Evolutionary conservation across 1,284 basidiomycete species (phyloP), one percentile per base, ranked within the genome.

Genomic region (Coriolopsis trogii): DNA sequence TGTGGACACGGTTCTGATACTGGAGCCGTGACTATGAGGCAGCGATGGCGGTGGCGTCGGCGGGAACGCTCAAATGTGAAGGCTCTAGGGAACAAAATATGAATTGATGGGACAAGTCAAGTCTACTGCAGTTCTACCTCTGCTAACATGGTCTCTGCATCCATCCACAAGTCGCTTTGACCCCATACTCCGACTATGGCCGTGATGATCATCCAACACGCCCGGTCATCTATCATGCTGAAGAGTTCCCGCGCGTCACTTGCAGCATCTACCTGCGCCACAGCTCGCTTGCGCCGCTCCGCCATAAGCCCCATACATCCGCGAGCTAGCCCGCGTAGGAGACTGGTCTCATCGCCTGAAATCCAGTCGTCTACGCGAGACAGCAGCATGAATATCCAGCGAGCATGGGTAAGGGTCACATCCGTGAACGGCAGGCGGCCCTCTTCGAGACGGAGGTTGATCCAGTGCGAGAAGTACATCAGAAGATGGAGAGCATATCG

Each of bases 131-230:
- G 30, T 28, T 55, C 54, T 26, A 55, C 41, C 44, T 56, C 53
- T 20, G 53, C 43, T 37, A 69, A 41, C 55, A 62, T 61, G 7
- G 20, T 73, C 60, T 87, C 85, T 9, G 88, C 87, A 65, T 95
- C 90, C 63, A 79, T 77, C 85, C 93, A 91, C 38, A 98, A 71
- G 68, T 98, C 95, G 49, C 73, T 77, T 71, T 98, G 95, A 18
- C 82, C 88, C 95, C 94, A 98, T 1, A 89, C 74, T 9, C 80
- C 84, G 20, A 81, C 79, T 25, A 98, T 74, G 3, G 84, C 82
- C 20, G 85, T 73, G 1, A 95, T 76, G 24, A 93, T 76, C 64
- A 96, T 80, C 95, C 95, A 97, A 60, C 91, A 93, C n/a, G 85
- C 81, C 33, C 72, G 68, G 55, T 82, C 79, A 46, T 73, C 73